Evolutionary conservation across 108 stramenopile genomes (phyloP).

Genomic region (Tribonema minus): DNA sequence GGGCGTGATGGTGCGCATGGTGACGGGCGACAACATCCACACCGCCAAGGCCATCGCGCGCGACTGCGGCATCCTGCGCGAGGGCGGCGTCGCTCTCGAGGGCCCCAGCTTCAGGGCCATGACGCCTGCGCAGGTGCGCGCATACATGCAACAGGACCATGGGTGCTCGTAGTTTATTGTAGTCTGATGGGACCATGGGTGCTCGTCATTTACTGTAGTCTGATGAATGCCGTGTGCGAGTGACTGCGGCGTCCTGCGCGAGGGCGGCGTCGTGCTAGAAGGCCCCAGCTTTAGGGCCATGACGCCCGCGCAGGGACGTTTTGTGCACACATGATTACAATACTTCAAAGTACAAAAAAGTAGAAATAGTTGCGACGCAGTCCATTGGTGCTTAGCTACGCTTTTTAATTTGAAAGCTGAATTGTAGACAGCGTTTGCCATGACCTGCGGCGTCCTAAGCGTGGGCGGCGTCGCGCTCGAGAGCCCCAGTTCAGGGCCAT

Average conservation of each 20-base stretch:
- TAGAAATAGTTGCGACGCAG: too few relatives aligned
- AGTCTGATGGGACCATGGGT: too few relatives aligned
- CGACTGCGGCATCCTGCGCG: constrained; percentile 58
- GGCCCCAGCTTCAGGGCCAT: constrained; percentile 50
- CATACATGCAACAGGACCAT: too few relatives aligned
- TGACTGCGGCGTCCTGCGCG: constrained; percentile 58
- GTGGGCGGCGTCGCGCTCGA: constrained; percentile 49
- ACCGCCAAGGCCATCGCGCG: constrained; percentile 93
- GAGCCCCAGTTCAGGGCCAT: constrained; percentile 51
- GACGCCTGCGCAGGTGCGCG: constrained; percentile 29
- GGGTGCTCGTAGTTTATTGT: too few relatives aligned
- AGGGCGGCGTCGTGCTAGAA: constrained; percentile 48
- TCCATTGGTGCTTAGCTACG: not conserved
- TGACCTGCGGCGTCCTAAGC: constrained; percentile 55
- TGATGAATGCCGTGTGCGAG: too few relatives aligned
- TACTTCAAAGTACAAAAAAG: too few relatives aligned
- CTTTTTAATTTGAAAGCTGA: not conserved
- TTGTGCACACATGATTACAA: too few relatives aligned
- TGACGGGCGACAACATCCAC: constrained; percentile 89
- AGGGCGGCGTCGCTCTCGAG: constrained; percentile 50
- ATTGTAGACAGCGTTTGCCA: not conserved
- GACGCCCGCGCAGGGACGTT: constrained; percentile 12
- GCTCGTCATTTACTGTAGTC: too few relatives aligned
- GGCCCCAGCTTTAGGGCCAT: constrained; percentile 51
- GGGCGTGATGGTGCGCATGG: constrained; percentile 83